phyloP scores from a whole-genome alignment of 208 protist genomes.

The Wallacemonas rigidus region DNA sequence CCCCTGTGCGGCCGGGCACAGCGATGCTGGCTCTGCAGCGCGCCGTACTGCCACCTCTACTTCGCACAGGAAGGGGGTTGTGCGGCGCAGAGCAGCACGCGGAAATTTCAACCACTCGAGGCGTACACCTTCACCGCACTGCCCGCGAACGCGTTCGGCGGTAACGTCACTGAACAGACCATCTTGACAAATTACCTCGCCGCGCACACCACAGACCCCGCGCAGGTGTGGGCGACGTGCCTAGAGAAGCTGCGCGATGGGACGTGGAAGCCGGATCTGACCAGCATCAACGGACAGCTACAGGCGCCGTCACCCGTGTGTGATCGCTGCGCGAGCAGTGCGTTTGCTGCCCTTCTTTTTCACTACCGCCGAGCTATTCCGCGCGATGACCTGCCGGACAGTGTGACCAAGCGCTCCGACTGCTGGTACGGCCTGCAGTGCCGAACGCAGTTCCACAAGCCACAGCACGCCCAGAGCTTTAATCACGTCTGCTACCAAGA shows the following conservation, averaged over 20 bases:
- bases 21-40: slow-evolving; percentile 77
- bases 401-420: slow-evolving; percentile 62
- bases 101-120: slow-evolving; percentile 26
- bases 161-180: slow-evolving; percentile 70
- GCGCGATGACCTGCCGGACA: slow-evolving; percentile 45
- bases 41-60: slow-evolving; percentile 83
- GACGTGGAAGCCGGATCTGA: slow-evolving; percentile 67
- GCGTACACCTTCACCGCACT: slow-evolving; percentile 26
- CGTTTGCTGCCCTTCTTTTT: slow-evolving; percentile 80
- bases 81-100: neutral
- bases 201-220: slow-evolving; percentile 29
- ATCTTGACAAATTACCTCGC: slow-evolving; percentile 74
- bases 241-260: slow-evolving; percentile 40
- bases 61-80: slow-evolving; percentile 44
- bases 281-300: slow-evolving; percentile 49
- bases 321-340: slow-evolving; percentile 39
- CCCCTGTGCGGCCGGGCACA: slow-evolving; percentile 75
- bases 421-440: slow-evolving; percentile 92
- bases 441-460: slow-evolving; percentile 82
- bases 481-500: slow-evolving; percentile 90
- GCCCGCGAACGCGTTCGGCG: slow-evolving; percentile 55
- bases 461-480: slow-evolving; percentile 78
- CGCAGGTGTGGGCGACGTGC: slow-evolving; percentile 50
- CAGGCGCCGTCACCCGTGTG: slow-evolving; percentile 53
- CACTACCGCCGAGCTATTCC: slow-evolving; percentile 73